Conservation (phyloP, 1,284 basidiomycete species). For the Marasmius tenuissimus region DNA sequence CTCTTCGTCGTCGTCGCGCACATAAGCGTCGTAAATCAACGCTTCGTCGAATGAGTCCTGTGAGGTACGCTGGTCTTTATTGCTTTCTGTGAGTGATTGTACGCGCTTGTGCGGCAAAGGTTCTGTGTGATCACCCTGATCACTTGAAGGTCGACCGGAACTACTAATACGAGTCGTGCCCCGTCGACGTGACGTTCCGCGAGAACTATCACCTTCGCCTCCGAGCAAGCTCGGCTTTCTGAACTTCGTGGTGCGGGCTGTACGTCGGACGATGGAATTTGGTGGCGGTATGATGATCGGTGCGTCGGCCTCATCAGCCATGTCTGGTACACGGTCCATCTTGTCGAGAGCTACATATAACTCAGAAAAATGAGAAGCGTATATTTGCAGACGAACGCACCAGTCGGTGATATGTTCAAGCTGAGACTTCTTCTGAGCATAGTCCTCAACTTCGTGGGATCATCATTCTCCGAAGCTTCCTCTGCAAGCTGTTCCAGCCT, state of each 20-base stretch:
- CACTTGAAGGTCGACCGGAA: slow-evolving; percentile 68
- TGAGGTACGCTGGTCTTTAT: slow-evolving; percentile 40
- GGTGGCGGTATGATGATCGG: slow-evolving; percentile 90
- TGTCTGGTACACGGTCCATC: slow-evolving; percentile 65
- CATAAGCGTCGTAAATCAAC: slow-evolving; percentile 83
- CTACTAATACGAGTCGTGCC: slow-evolving; percentile 40
- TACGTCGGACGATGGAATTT: slow-evolving; percentile 86
- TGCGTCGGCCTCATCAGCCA: slow-evolving; percentile 79
- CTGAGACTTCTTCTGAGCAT: slow-evolving; percentile 87
- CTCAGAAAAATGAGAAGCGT: slow-evolving; percentile 9
- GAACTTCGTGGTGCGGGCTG: slow-evolving; percentile 88
- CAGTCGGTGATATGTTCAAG: slow-evolving; percentile 81
- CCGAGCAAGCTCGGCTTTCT: slow-evolving; percentile 81
- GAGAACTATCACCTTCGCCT: slow-evolving; percentile 81
- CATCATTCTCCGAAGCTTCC: slow-evolving; percentile 80
- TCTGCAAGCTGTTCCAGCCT: slow-evolving; percentile 91
- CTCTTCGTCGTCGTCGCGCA: slow-evolving; percentile 47
- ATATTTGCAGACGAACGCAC: slow-evolving; percentile 48
- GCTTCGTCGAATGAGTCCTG: slow-evolving; percentile 78
- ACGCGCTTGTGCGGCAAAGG: slow-evolving; percentile 27
- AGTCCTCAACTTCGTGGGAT: slow-evolving; percentile 81
- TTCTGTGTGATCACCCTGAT: slow-evolving; percentile 50
- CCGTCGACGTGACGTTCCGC: slow-evolving; percentile 56
- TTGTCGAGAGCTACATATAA: slow-evolving; percentile 54
- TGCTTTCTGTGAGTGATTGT: slow-evolving; percentile 34